Conservation (phyloP, 306 rosid genomes). For the Oemleria cerasiformis region DNA sequence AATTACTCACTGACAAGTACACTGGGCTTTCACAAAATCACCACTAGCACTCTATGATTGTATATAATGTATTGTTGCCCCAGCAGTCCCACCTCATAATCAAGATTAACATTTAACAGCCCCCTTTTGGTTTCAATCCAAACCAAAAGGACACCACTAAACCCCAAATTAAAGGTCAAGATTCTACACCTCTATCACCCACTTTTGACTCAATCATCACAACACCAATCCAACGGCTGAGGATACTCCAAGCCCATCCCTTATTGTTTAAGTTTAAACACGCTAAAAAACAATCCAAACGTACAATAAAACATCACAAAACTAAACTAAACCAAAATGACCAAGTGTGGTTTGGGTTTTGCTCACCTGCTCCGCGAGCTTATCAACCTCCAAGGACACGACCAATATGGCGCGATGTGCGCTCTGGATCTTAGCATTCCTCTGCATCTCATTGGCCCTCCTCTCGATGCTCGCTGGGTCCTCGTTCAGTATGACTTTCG, state of each 20-base stretch:
- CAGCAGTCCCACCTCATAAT: neutral
- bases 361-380: constrained; percentile 63
- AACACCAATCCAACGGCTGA: neutral
- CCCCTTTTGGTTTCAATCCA: neutral
- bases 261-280: too few species aligned
- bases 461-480: constrained; percentile 73
- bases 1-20: neutral
- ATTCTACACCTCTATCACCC: neutral
- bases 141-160: neutral
- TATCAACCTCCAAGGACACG: constrained; percentile 47
- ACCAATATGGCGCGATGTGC: constrained; percentile 57
- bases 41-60: neutral
- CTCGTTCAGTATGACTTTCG: constrained; percentile 55
- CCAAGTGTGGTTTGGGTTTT: neutral
- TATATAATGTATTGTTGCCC: neutral
- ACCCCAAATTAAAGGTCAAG: neutral
- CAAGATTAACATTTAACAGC: neutral
- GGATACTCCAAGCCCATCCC: neutral
- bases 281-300: neutral
- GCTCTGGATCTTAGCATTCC: constrained; percentile 53
- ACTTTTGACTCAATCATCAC: neutral
- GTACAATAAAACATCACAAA: neutral
- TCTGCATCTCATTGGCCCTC: constrained; percentile 44
- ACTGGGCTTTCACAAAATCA: neutral
- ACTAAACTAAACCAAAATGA: neutral